Evolutionary conservation across 169 alveolate genomes (phyloP).

Genomic region (Plasmodium yoelii): DNA sequence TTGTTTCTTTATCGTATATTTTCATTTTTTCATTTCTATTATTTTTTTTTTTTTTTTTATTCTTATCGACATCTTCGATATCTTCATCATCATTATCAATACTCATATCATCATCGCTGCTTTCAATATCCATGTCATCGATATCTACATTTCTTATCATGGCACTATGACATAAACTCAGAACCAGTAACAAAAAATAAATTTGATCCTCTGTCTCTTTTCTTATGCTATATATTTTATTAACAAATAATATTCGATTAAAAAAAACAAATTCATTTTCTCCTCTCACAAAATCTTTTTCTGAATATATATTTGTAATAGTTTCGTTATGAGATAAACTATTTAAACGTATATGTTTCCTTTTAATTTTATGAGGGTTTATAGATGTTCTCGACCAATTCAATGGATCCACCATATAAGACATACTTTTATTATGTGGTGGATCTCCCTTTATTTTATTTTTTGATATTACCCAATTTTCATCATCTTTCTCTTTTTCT

Average conservation of each 20-base stretch:
- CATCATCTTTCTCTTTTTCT: neutral
- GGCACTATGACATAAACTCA: constrained; percentile 73
- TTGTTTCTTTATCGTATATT: constrained; percentile 66
- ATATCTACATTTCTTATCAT: constrained; percentile 70
- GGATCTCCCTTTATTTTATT: neutral
- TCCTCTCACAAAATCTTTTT: constrained; percentile 50
- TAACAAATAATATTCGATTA: constrained; percentile 53
- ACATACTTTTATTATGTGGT: neutral
- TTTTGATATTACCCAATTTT: neutral
- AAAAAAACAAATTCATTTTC: constrained; percentile 73
- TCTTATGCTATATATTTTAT: constrained; percentile 54
- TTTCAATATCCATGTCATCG: constrained; percentile 43
- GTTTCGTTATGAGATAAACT: constrained; percentile 23
- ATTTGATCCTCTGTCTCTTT: constrained; percentile 50
- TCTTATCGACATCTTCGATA: constrained; percentile 38
- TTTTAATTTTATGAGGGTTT: constrained; percentile 23
- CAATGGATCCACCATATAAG: constrained; percentile 6
- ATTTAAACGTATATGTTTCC: constrained; percentile 21
- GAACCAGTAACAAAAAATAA: constrained; percentile 34
- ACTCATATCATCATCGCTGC: constrained; percentile 1
- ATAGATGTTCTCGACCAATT: constrained; percentile 59
- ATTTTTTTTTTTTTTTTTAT: constrained; percentile 2
- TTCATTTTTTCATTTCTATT: constrained; percentile 27
- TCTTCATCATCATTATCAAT: constrained; percentile 6
- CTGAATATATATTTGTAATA: constrained; percentile 31